Conservation (phyloP, 192 early-diverging fungal species). For the Helicostylum pulchrum region DNA sequence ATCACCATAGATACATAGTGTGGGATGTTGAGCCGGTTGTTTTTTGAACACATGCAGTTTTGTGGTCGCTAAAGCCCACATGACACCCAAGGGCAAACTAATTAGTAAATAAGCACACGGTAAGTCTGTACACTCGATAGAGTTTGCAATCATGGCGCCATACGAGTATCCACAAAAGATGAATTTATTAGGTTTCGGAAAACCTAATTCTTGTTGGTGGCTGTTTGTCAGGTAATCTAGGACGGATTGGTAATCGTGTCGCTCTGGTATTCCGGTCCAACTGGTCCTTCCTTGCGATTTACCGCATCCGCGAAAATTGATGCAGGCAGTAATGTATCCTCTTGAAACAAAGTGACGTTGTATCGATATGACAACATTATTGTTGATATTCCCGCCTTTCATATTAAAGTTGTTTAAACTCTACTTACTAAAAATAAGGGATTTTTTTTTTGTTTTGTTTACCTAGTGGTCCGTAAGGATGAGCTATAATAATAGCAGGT, state of each 20-base stretch:
- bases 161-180: slow-evolving; percentile 26
- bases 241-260: slow-evolving; percentile 21
- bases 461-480: slow-evolving; percentile 33
- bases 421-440: too few species aligned
- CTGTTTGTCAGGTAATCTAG: slow-evolving; percentile 6
- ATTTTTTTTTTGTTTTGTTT: not conserved
- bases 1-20: slow-evolving; percentile 20
- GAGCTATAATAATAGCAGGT: slow-evolving; percentile 20
- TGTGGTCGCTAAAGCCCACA: slow-evolving; percentile 21
- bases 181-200: slow-evolving; percentile 10
- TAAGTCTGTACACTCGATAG: slow-evolving; percentile 2
- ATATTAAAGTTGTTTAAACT: too few species aligned
- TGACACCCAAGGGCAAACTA: slow-evolving; percentile 23
- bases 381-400: slow-evolving; percentile 24
- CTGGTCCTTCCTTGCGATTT: slow-evolving; percentile 24
- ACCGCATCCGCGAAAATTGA: slow-evolving; percentile 26
- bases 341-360: slow-evolving; percentile 19
- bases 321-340: slow-evolving; percentile 9
- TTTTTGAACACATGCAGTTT: slow-evolving; percentile 13
- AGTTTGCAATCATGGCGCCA: slow-evolving; percentile 26
- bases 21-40: not conserved
- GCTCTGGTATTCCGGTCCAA: slow-evolving; percentile 29
- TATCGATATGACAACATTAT: slow-evolving; percentile 23
- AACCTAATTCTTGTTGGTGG: not conserved
- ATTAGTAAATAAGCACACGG: slow-evolving; percentile 19